Base-by-base conservation (phyloP, 2,329 filamentous ascomycete genomes). In the Epichloe sp. region DNA sequence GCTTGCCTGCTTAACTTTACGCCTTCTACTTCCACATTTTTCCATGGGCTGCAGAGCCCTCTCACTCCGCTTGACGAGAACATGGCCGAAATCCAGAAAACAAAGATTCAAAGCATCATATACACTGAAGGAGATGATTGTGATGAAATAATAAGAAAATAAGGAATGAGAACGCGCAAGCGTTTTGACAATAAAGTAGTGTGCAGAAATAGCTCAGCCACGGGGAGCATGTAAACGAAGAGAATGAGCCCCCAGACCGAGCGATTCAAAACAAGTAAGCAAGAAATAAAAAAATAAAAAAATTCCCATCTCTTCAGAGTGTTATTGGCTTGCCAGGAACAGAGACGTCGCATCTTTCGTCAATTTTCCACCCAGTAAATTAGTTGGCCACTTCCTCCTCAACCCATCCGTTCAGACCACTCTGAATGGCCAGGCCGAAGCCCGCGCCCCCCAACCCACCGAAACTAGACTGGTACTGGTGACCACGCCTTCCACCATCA, bases 381-480 rank as follows among this genome's bases (percentile, higher is more conserved):
- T 67, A 82, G 67, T 81, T 81, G 53, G 75, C 74, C 56, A 82
- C 77, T 64, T 82, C 79, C 63, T 84, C 80, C 65, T 84, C 80
- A 37, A 79, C 79, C 81, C 81, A 85, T 50, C 80, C 80, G 57
- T 82, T 83, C 58, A 84, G 65, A 6, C 78, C 78, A 54, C 79
- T 76, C 61, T 82, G 79, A 50, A 83, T 81, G 38, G 77, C 79
- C 12, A 83, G 71, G 31, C 79, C 80, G 53, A 79, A 82, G 3
- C 78, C 78, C 19, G 70, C 68, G 21, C 70, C 69, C 69, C 76
- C 77, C 68, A 80, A 78, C 26, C 78, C 78, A 53, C 78, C 75
- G 53, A 75, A 83, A 65, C 77, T 81, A 34, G 74, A 72, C 65
- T 83, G 80, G 65, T 84, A 85, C 56, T 83, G 80, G 60, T 85